Percentiles rank a stretch among this genome's conserved stretches.
phyloP scores from a whole-genome alignment of 2,329 filamentous ascomycete genomes.

The Leptographium lundbergii region DNA sequence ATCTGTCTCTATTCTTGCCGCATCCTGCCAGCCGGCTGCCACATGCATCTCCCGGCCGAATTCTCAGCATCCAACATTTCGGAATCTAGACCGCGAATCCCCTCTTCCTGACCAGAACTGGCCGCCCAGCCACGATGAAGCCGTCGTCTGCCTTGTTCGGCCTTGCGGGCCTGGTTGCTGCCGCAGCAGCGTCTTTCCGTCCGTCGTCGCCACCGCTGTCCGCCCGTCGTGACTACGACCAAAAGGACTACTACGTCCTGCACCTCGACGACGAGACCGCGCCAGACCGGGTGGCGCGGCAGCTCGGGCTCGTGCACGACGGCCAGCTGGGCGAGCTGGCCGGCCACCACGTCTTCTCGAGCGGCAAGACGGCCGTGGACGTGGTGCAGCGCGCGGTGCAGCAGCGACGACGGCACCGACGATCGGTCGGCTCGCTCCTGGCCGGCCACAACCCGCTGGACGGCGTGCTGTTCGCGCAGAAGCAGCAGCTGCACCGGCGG shows the following conservation, averaged over 20 bases:
- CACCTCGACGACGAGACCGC: conserved; percentile 57
- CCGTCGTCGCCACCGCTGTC: conserved; percentile 30
- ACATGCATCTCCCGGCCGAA: not conserved
- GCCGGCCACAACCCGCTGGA: conserved; percentile 47
- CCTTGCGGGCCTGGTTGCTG: conserved; percentile 36
- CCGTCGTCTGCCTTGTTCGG: conserved; percentile 35
- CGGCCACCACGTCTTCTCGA: conserved; percentile 76
- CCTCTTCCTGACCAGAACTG: not conserved
- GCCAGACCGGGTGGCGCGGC: conserved; percentile 56
- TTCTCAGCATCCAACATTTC: not conserved
- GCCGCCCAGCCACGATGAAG: conserved; percentile 29
- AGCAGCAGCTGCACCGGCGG: conserved; percentile 44
- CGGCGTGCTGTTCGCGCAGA: conserved; percentile 64
- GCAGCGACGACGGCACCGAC: conserved; percentile 45
- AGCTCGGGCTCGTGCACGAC: conserved; percentile 67
- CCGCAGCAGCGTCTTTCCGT: conserved; percentile 26
- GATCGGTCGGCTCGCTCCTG: conserved; percentile 21
- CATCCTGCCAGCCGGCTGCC: not conserved
- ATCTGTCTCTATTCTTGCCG: not conserved
- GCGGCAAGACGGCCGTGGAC: conserved; percentile 49
- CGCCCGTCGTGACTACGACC: conserved; percentile 57
- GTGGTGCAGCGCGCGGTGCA: conserved; percentile 41
- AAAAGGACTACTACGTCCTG: conserved; percentile 86
- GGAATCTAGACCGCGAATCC: not conserved
- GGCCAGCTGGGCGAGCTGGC: conserved; percentile 66